A percentile compares a stretch with the other conserved stretches of the same genome.
phyloP scores from a whole-genome alignment of 495 filamentous ascomycete genomes.

The Aeminium ludgeri region DNA sequence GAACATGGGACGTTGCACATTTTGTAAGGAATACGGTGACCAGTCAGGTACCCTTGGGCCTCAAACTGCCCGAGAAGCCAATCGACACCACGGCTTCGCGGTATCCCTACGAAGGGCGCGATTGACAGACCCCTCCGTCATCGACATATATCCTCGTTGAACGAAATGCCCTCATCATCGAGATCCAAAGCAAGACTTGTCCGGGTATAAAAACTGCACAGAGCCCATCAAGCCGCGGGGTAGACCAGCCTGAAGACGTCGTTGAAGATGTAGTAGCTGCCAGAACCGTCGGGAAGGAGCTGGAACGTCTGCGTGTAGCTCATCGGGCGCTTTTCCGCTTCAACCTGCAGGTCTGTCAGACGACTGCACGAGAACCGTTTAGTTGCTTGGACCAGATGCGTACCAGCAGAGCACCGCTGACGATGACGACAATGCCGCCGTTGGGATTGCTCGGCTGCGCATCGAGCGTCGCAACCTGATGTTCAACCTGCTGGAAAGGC shows the following conservation, averaged over 20 bases:
- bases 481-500: conserved; percentile 63
- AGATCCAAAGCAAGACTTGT: too few relatives aligned
- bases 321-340: conserved; percentile 65
- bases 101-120: too few relatives aligned
- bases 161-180: too few relatives aligned
- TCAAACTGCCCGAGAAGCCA: too few relatives aligned
- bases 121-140: too few relatives aligned
- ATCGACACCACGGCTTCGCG: too few relatives aligned
- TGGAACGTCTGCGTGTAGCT: conserved; percentile 77
- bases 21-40: too few relatives aligned
- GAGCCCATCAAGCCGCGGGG: conserved; percentile 21
- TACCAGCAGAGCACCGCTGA: conserved; percentile 73
- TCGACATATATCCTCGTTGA: too few relatives aligned
- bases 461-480: conserved; percentile 51
- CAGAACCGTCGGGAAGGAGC: conserved; percentile 47
- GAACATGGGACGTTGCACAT: too few relatives aligned
- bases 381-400: conserved; percentile 13
- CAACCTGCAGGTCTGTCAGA: conserved; percentile 48
- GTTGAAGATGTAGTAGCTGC: conserved; percentile 73
- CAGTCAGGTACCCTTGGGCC: too few relatives aligned
- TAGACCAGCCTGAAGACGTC: conserved; percentile 82
- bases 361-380: background rate
- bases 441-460: conserved; percentile 49
- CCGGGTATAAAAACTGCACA: too few relatives aligned
- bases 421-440: conserved; percentile 60